These are phyloP conservation scores for Haemoproteus tartakovskyi DNA, from an alignment of 169 alveolate species.

Conservation along the genomic window DNA sequence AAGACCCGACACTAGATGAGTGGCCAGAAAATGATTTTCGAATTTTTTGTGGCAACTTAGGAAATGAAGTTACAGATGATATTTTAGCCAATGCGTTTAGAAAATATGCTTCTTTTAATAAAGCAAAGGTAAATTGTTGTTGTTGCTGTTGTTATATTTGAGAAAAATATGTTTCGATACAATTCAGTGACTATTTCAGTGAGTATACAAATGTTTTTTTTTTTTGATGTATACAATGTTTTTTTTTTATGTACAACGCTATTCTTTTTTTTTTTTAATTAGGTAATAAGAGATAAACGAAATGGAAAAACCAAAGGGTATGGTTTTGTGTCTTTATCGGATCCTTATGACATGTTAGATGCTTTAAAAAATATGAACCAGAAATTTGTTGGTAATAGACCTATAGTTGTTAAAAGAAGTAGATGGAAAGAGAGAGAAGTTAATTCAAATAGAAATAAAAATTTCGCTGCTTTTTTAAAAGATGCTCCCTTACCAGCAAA, in stretches of 20 bases:
- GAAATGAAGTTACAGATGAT: slow-evolving; percentile 96
- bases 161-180: too few species aligned
- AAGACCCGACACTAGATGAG: slow-evolving; percentile 94
- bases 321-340: slow-evolving; percentile 90
- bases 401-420: slow-evolving; percentile 88
- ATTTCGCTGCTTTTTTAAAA: slow-evolving; percentile 68
- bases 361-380: slow-evolving; percentile 95
- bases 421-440: slow-evolving; percentile 92
- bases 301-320: slow-evolving; percentile 96
- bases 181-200: too few species aligned
- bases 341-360: slow-evolving; percentile 89
- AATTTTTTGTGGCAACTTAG: slow-evolving; percentile 96
- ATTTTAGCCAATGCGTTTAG: slow-evolving; percentile 94
- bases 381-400: slow-evolving; percentile 93
- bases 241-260: too few species aligned
- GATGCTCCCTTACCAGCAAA: slow-evolving; percentile 68
- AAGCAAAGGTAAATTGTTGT: slow-evolving; percentile 77
- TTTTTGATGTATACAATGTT: too few species aligned
- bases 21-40: slow-evolving; percentile 97
- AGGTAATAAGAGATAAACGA: slow-evolving; percentile 93
- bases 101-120: slow-evolving; percentile 92
- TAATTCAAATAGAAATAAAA: slow-evolving; percentile 78
- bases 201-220: too few species aligned
- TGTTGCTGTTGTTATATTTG: too few species aligned
- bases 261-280: slow-evolving; percentile 48